Conservation (phyloP, 768 basidiomycete species). For the Wakefieldia striispora region DNA sequence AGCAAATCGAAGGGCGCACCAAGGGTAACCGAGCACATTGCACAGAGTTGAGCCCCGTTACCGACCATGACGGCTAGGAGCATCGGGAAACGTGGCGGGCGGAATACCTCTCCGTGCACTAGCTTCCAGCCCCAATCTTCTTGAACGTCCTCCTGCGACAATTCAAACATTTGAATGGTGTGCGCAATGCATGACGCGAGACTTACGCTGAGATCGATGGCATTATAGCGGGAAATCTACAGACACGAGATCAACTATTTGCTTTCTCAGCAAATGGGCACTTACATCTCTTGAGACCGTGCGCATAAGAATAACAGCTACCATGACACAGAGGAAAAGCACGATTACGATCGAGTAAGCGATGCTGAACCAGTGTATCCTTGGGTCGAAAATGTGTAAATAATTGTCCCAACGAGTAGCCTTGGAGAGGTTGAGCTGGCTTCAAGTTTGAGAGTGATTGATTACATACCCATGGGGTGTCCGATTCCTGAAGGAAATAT, state of each 20-base stretch:
- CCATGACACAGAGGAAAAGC: constrained; percentile 89
- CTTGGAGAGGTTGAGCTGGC: constrained; percentile 38
- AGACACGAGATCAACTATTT: background rate
- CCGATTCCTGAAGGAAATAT: constrained; percentile 59
- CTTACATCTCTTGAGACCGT: constrained; percentile 86
- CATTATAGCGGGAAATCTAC: constrained; percentile 70
- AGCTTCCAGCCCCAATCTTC: constrained; percentile 99
- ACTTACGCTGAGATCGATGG: constrained; percentile 82
- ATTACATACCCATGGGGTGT: constrained; percentile 70
- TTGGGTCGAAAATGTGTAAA: constrained; percentile 88
- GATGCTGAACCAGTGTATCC: constrained; percentile 95
- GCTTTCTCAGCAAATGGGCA: background rate
- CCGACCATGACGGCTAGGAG: constrained; percentile 84
- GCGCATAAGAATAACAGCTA: constrained; percentile 83
- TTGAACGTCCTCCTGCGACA: constrained; percentile 81
- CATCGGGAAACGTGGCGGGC: constrained; percentile 75
- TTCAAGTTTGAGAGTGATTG: background rate
- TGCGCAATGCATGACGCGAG: background rate
- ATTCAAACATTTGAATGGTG: background rate
- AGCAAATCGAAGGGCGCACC: constrained; percentile 39
- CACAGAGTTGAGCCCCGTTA: constrained; percentile 54
- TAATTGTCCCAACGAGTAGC: constrained; percentile 97
- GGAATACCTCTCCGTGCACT: constrained; percentile 94
- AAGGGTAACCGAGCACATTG: constrained; percentile 87
- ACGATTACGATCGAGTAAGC: constrained; percentile 92